Base-by-base conservation (phyloP, 495 filamentous ascomycete species). In the Penicillium coffeae region DNA sequence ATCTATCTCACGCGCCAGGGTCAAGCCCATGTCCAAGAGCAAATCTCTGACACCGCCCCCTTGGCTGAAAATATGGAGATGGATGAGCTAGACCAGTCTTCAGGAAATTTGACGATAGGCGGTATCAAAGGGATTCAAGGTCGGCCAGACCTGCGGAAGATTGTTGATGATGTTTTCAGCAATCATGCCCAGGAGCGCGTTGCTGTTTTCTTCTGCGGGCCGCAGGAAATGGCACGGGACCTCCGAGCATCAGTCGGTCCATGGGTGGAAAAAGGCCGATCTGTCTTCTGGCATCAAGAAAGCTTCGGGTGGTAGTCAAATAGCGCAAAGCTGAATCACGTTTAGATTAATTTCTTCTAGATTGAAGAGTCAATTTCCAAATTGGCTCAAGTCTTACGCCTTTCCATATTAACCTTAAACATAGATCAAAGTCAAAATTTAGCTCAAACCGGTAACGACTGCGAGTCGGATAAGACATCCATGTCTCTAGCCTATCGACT, bases 181-280 rank as follows among this genome's bases (percentile, higher is more conserved):
- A 19, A 19, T 21, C 25, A 42, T 34, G 20, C 38, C n/a, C 3
- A 42, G 0, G 47, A 49, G 30, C 38, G 38, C 3, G 30, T 49
- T 13, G 47, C 47, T 16, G 47, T 42, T 8, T 16, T 49, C 8
- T 49, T 42, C n/a, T 49, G 47, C 33, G 47, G 47, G 12, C 47
- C 47, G 2, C 25, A 33, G 18, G 39, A 18, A 9, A 49, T 49
- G 47, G 47, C 37, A 10, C 38, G 38, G 7, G 47, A 49, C 13
- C 8, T 49, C 30, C 25, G 38, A 13, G 7, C 6, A 12, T 30
- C 40, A 16, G 27, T 37, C 2, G 25, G 38, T 4, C 19, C 21
- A 14, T 49, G 47, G 47, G 38, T 20, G 18, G 38, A 20, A 5
- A 3, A 20, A 21, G 38, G 38, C 18, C 38, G 38, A 8, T 10